Evolutionary conservation across 805 yeast genomes (phyloP), one percentile per base, ranked within the genome.

Genomic region (Candida michaelii): DNA sequence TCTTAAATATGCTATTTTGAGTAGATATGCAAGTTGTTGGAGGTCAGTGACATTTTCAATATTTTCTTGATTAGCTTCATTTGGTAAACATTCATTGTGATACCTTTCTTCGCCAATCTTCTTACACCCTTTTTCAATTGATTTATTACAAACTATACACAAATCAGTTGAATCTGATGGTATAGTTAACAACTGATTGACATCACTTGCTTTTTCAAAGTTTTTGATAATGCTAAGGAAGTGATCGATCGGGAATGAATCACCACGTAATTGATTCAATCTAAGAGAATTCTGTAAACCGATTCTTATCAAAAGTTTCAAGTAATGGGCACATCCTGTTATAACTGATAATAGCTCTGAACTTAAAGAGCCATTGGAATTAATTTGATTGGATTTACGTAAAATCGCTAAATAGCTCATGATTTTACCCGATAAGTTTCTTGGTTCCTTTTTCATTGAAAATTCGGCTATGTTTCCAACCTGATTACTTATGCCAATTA

Each of bases 241-340:
- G 34, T 67, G 67, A 40, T 85, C 83, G 25, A 86, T 66, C 1
- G 89, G 85, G 30, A 63, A 69, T 0, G 83, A 76, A 7, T 85
- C 74, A 24, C 77, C 79, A 6, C 76, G 68, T 3, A 72, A 54
- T 50, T 76, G 78, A 59, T 86, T 85, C 42, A 76, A 69, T 43
- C 77, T 82, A n/a, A 93, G 68, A 0, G 97, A 87, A 50, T 82
- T 80, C 45, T 80, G 77, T 31, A 93, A 73, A 0, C 97, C 93
- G 55, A 80, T 80, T 48, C 97, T 72, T 4, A 91, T 85, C 16
- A 93, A 68, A 5, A 91, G 71, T 60, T 93, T 93, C 54, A 93
- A 71, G 62, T 89, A 91, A 59, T 93, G 98, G 0, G 99, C 97
- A 52, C 91, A 69, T 0, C 95, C 89, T 1, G 97, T 88, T 4